Conservation (phyloP, 257 asterid species). For the Ligustrum vulgare region DNA sequence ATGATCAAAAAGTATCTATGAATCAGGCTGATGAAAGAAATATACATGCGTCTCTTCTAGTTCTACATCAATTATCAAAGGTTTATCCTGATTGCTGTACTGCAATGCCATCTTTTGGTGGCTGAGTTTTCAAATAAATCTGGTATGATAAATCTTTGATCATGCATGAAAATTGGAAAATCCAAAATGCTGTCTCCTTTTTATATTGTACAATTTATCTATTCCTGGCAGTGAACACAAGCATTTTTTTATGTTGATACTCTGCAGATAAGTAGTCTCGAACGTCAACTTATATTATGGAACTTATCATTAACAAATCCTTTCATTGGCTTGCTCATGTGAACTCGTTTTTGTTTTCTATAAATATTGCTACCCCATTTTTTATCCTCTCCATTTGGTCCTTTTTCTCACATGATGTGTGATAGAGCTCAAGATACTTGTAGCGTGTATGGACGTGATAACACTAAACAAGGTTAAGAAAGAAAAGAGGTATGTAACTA, state of each 20-base stretch:
- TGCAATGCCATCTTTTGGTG: slow-evolving; percentile 66
- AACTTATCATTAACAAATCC: not conserved
- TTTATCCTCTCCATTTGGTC: not conserved
- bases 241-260: slow-evolving; percentile 47
- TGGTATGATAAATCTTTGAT: slow-evolving; percentile 43
- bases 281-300: slow-evolving; percentile 36
- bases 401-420: not conserved
- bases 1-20: slow-evolving; percentile 38
- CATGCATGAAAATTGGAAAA: not conserved
- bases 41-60: slow-evolving; percentile 67
- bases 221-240: slow-evolving; percentile 67
- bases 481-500: too few species aligned
- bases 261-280: slow-evolving; percentile 67
- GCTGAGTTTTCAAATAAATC: slow-evolving; percentile 73
- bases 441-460: too few species aligned
- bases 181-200: not conserved
- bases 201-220: slow-evolving; percentile 27
- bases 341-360: not conserved
- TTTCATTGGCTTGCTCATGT: not conserved
- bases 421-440: slow-evolving; percentile 1
- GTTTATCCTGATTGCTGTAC: slow-evolving; percentile 62
- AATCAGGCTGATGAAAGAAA: slow-evolving; percentile 52
- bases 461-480: too few species aligned
- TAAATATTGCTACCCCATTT: slow-evolving; percentile 6
- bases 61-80: slow-evolving; percentile 60